These are phyloP conservation scores for Thymus mandschuricus DNA, from an alignment of 257 asterid species.

Conservation along the genomic window DNA sequence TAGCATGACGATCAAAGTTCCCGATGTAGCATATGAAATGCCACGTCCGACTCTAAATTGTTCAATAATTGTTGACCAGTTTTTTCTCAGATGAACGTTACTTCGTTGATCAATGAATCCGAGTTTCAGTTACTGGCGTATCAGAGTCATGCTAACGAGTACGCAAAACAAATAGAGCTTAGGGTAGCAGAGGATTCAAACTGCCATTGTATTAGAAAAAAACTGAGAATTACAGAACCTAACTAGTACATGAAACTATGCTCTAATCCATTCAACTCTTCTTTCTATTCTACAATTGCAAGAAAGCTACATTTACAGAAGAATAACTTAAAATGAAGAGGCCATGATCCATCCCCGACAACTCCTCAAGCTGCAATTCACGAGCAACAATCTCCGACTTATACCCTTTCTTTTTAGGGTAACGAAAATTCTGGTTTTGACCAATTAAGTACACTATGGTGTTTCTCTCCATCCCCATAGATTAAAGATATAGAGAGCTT, in stretches of 20 bases:
- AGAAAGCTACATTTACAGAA: background rate
- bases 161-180: too few relatives aligned
- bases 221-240: too few relatives aligned
- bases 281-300: constrained; percentile 19
- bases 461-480: background rate
- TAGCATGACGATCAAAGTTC: too few relatives aligned
- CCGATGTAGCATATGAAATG: too few relatives aligned
- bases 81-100: too few relatives aligned
- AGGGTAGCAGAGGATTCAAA: background rate
- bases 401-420: background rate
- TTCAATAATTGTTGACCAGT: too few relatives aligned
- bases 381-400: too few relatives aligned
- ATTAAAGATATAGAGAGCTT: background rate
- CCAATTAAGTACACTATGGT: background rate
- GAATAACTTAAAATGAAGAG: background rate
- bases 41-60: too few relatives aligned
- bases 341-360: too few relatives aligned
- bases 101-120: too few relatives aligned
- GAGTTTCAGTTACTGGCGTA: too few relatives aligned
- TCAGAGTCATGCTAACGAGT: too few relatives aligned
- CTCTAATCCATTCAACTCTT: background rate
- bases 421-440: background rate
- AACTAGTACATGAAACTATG: background rate
- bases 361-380: background rate
- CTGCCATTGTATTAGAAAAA: background rate